A percentile compares a stretch with the other conserved stretches of the same genome.
Conservation (phyloP, 1,139 yeast species). For the Yamadazyma aaseri region DNA sequence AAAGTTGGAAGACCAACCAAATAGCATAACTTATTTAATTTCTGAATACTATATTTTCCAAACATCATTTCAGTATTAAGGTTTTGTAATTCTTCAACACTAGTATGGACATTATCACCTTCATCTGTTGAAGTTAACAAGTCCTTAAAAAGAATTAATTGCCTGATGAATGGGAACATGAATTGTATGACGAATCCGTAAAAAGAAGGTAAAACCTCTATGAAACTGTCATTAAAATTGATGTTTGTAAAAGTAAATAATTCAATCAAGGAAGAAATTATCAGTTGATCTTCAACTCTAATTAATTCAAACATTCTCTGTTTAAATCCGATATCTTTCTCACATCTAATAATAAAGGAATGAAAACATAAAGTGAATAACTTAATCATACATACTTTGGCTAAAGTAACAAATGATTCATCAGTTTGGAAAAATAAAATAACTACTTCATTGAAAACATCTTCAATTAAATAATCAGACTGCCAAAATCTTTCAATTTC, state of each 20-base stretch:
- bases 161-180: slow-evolving; percentile 37
- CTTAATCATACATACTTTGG: slow-evolving; percentile 31
- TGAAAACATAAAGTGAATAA: slow-evolving; percentile 22
- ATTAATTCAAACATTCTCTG: not conserved
- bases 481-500: slow-evolving; percentile 29
- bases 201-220: slow-evolving; percentile 11
- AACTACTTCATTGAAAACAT: slow-evolving; percentile 38
- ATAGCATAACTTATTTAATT: slow-evolving; percentile 16
- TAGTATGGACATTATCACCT: slow-evolving; percentile 26
- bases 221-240: not conserved
- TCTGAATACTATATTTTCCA: slow-evolving; percentile 19
- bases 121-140: slow-evolving; percentile 25
- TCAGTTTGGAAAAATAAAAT: slow-evolving; percentile 44
- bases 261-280: too few species aligned
- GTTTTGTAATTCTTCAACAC: slow-evolving; percentile 17
- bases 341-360: slow-evolving; percentile 17
- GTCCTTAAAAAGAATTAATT: slow-evolving; percentile 34
- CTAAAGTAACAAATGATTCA: slow-evolving; percentile 38
- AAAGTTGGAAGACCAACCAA: slow-evolving; percentile 13
- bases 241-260: not conserved
- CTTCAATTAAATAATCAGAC: slow-evolving; percentile 23
- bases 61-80: slow-evolving; percentile 19
- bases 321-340: not conserved
- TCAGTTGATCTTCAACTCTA: not conserved
- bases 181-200: slow-evolving; percentile 31